A percentile compares a stretch with the other conserved stretches of the same genome.
Conservation (phyloP, 371 early-diverging fungal genomes). For the Rhizopus delemar region DNA sequence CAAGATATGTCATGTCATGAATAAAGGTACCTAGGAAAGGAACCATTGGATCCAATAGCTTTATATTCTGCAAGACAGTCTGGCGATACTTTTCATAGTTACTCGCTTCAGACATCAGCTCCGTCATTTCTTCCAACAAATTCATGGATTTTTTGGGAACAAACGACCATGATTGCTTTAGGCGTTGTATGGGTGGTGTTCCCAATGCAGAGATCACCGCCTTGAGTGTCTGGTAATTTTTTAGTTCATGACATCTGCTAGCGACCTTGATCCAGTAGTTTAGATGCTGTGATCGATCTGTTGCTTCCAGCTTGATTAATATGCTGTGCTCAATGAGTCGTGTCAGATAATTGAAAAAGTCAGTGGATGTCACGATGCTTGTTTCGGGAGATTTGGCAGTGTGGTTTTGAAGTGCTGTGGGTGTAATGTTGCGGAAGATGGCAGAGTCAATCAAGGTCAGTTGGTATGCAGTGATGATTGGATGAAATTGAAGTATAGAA, state of each 20-base stretch:
- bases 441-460: slow-evolving; percentile 73
- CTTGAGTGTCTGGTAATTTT: slow-evolving; percentile 75
- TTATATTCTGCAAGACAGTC: slow-evolving; percentile 11
- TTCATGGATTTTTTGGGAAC: slow-evolving; percentile 67
- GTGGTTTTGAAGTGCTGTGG: slow-evolving; percentile 62
- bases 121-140: slow-evolving; percentile 53
- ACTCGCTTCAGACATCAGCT: slow-evolving; percentile 67
- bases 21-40: slow-evolving; percentile 80
- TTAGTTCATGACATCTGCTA: slow-evolving; percentile 56
- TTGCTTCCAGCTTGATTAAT: slow-evolving; percentile 59
- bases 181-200: slow-evolving; percentile 74
- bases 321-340: slow-evolving; percentile 74
- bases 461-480: slow-evolving; percentile 71
- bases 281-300: slow-evolving; percentile 65
- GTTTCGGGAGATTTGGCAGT: slow-evolving; percentile 66
- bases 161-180: slow-evolving; percentile 75
- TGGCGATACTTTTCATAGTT: slow-evolving; percentile 72
- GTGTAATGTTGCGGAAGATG: slow-evolving; percentile 67
- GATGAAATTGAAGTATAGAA: slow-evolving; percentile 65
- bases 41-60: slow-evolving; percentile 57
- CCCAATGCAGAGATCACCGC: slow-evolving; percentile 72
- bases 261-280: slow-evolving; percentile 78
- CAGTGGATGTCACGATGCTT: slow-evolving; percentile 70
- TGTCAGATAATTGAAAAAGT: slow-evolving; percentile 82
- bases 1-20: slow-evolving; percentile 79